Evolutionary conservation across 163 green algal genomes (phyloP).

Genomic region (Scenedesmus sp.): DNA sequence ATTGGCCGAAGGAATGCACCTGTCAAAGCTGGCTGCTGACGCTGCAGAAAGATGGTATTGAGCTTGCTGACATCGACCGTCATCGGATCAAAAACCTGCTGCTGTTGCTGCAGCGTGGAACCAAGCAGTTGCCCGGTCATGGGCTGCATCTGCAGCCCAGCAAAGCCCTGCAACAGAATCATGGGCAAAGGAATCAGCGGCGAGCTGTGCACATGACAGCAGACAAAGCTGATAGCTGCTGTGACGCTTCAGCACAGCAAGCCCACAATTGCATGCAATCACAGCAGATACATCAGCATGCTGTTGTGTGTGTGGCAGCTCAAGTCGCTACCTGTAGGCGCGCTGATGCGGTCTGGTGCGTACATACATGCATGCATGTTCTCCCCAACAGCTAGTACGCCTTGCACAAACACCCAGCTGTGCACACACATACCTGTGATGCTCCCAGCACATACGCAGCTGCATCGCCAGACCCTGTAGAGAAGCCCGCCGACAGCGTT

Average conservation of each 20-base stretch:
- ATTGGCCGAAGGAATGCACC: conserved; percentile 32
- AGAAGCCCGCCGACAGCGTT: neutral
- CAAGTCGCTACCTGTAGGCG: too few relatives aligned
- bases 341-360: too few relatives aligned
- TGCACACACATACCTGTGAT: neutral
- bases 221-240: too few relatives aligned
- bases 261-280: too few relatives aligned
- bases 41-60: conserved; percentile 37
- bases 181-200: neutral
- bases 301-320: too few relatives aligned
- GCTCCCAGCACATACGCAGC: neutral
- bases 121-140: neutral
- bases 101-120: conserved; percentile 21
- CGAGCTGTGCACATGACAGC: too few relatives aligned
- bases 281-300: too few relatives aligned
- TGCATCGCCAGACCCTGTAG: neutral
- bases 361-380: too few relatives aligned
- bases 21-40: conserved; percentile 28
- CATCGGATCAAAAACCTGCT: conserved; percentile 17
- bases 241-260: too few relatives aligned
- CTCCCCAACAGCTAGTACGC: neutral
- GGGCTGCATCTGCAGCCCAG: conserved; percentile 14
- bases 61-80: conserved; percentile 46
- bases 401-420: neutral
- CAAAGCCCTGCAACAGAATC: neutral